Base-by-base conservation (phyloP, 2,329 filamentous ascomycete species). In the Colletotrichum eleusines region DNA sequence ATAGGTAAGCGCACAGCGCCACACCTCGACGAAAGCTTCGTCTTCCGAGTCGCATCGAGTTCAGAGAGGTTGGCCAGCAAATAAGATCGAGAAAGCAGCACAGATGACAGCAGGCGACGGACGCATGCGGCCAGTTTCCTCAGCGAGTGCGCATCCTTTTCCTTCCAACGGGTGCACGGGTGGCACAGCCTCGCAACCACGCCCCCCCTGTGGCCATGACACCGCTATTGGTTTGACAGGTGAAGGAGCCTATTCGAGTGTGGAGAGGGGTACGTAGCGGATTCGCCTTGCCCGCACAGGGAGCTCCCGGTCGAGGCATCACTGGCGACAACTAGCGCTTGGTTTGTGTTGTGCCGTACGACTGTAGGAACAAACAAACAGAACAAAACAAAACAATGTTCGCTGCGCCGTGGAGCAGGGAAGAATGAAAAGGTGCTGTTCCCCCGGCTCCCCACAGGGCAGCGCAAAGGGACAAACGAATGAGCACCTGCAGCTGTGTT, bases 181-280 rank as follows among this genome's bases (percentile, higher is more conserved):
- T n/a, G n/a, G n/a, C n/a, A 71, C 58, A 69, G 64, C 69, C 69
- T 69, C 59, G 59, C 64, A 68, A 16, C 38, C 53, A 59, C 69
- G 64, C 42, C 64, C 68, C 68, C n/a, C 55, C 23, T 18, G n/a
- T 33, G 50, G 50, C 64, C 68, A 58, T 53, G 57, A 58, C 50
- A 51, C 8, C 33, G 57, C 26, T 50, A 33, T 28, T 58, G 20
- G 20, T 20, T 42, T 35, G 53, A 23, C 53, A 5, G n/a, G 53
- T 48, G 40, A 44, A 8, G 42, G 42, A 61, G 31, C 55, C 26
- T 50, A 26, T 20, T 26, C 42, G 26, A 48, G 46, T 58, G 68
- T 53, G 20, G 57, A 67, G 51, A 53, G 23, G 44, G n/a, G 53
- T 63, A 69, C 58, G 31, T 69, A 35, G 54, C 16, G 35, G 50